phyloP scores from a whole-genome alignment of 2,329 filamentous ascomycete genomes.

The Neurospora crassa region DNA sequence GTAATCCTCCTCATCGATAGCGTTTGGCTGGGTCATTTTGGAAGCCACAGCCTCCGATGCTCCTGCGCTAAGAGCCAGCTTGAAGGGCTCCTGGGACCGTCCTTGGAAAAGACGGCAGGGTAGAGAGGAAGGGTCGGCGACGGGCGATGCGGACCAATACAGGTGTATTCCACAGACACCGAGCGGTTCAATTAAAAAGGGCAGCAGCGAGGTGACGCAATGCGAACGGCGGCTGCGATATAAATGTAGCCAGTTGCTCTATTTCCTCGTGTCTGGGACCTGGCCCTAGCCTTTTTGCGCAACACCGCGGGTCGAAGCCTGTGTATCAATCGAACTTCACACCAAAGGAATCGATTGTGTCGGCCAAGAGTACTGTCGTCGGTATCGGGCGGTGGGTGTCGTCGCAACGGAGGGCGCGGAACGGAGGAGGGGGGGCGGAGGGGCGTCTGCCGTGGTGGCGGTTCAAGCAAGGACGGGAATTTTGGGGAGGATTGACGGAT shows the following conservation, averaged over 20 bases:
- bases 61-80: conserved; percentile 57
- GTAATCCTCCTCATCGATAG: conserved; percentile 52
- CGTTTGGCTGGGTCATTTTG: conserved; percentile 60
- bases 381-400: not conserved
- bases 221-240: conserved; percentile 2
- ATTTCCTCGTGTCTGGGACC: not conserved
- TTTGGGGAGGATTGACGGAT: not conserved
- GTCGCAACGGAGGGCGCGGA: not conserved
- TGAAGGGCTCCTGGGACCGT: conserved; percentile 31
- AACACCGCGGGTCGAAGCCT: not conserved
- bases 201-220: conserved; percentile 14
- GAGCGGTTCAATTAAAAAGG: not conserved
- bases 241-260: not conserved
- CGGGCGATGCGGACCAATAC: not conserved
- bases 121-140: not conserved
- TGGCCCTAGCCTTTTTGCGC: not conserved
- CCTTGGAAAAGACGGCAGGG: not conserved
- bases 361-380: not conserved
- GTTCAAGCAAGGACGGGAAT: not conserved
- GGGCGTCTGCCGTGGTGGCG: not conserved
- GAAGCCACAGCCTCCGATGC: conserved; percentile 54
- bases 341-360: not conserved
- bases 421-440: not conserved
- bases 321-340: not conserved
- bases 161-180: not conserved